Percentiles rank a stretch among this genome's conserved stretches.
Evolutionary conservation across 768 basidiomycete genomes (phyloP).

Genomic region (Phlebiopsis gigantea): DNA sequence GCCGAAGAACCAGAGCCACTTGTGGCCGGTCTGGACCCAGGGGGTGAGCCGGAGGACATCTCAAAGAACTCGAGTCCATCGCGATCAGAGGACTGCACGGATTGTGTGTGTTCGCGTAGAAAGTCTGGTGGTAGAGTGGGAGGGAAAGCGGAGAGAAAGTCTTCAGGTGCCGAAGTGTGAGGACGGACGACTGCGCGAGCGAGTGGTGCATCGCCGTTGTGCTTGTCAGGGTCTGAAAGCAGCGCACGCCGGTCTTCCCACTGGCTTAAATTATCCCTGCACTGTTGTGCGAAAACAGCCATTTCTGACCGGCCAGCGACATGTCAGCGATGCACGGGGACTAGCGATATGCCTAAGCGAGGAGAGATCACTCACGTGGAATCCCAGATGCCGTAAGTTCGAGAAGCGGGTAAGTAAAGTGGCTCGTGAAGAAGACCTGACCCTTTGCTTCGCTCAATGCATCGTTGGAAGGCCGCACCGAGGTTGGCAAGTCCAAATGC

Average conservation of each 20-base stretch:
- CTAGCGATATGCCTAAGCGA: neutral
- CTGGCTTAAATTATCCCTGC: conserved; percentile 58
- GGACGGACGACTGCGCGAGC: neutral
- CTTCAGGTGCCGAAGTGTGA: conserved; percentile 27
- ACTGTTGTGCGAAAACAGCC: conserved; percentile 58
- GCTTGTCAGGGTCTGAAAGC: conserved; percentile 5
- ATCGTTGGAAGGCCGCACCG: conserved; percentile 41
- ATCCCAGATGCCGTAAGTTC: conserved; percentile 67
- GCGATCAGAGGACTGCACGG: conserved; percentile 3
- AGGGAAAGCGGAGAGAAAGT: conserved; percentile 51
- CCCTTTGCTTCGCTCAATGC: conserved; percentile 66
- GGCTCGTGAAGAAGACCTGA: conserved; percentile 85
- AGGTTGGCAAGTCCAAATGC: conserved; percentile 62
- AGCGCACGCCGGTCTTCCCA: conserved; percentile 52
- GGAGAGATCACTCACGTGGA: conserved; percentile 50
- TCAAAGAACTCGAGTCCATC: conserved; percentile 10
- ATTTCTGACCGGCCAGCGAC: conserved; percentile 44
- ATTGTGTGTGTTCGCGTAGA: conserved; percentile 11
- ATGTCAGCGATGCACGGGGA: neutral
- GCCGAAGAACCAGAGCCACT: conserved; percentile 12
- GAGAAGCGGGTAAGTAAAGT: conserved; percentile 81
- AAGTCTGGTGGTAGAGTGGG: conserved; percentile 46
- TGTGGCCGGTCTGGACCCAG: conserved; percentile 16
- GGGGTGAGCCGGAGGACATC: conserved; percentile 13
- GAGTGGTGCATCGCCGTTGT: conserved; percentile 4